A percentile compares a stretch with the other conserved stretches of the same genome.
Evolutionary conservation across 768 basidiomycete genomes (phyloP).

Genomic region (Phanerochaete sordida): DNA sequence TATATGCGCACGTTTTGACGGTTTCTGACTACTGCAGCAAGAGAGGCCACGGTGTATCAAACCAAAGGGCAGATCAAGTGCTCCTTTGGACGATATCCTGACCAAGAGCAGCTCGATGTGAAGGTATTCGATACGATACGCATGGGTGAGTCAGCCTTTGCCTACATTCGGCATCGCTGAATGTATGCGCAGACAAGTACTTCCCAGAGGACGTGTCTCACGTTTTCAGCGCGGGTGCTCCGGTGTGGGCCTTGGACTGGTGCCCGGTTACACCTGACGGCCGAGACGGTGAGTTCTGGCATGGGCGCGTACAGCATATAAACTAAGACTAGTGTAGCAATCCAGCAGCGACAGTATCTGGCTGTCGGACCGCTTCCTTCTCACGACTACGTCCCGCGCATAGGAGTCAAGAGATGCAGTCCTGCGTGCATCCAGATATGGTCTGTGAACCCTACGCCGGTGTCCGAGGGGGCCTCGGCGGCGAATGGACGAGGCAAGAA

Average conservation of each 20-base stretch:
- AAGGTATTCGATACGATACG: slow-evolving; percentile 52
- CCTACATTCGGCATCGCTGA: neutral
- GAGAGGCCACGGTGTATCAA: slow-evolving; percentile 56
- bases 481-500: neutral
- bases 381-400: slow-evolving; percentile 54
- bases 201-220: slow-evolving; percentile 57
- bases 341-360: slow-evolving; percentile 69
- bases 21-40: slow-evolving; percentile 19
- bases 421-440: slow-evolving; percentile 86
- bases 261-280: slow-evolving; percentile 73
- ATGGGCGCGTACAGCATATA: no score
- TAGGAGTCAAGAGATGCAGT: slow-evolving; percentile 54
- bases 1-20: neutral
- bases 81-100: slow-evolving; percentile 59
- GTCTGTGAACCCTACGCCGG: slow-evolving; percentile 39
- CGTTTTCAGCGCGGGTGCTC: slow-evolving; percentile 83
- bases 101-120: slow-evolving; percentile 47
- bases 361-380: slow-evolving; percentile 78
- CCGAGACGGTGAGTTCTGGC: slow-evolving; percentile 37
- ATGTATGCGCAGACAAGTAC: slow-evolving; percentile 46
- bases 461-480: slow-evolving; percentile 9
- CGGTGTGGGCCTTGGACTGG: slow-evolving; percentile 93
- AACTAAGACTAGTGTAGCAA: no score
- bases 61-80: slow-evolving; percentile 54
- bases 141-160: slow-evolving; percentile 45